phyloP scores from a whole-genome alignment of 2,329 filamentous ascomycete genomes.

The Phaeophleospora eucalypticola region DNA sequence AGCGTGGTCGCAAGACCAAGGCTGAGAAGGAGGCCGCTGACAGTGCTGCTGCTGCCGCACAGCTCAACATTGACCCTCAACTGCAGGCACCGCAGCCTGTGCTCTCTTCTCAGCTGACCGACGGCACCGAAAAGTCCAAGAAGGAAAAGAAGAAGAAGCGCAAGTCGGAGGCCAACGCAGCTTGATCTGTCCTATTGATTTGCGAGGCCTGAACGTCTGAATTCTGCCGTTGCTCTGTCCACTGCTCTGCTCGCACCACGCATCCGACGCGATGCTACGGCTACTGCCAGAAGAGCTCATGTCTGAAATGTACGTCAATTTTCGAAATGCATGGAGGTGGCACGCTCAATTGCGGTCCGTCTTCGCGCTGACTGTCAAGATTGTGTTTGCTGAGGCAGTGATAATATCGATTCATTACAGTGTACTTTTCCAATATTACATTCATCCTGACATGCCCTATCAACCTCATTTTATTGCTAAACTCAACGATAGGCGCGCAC shows the following conservation, averaged over 20 bases:
- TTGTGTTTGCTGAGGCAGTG: background rate
- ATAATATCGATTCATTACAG: background rate
- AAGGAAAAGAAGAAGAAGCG: constrained; percentile 10
- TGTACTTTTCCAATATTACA: background rate
- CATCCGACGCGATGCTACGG: background rate
- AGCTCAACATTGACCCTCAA: constrained; percentile 9
- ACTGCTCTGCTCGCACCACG: too few species aligned
- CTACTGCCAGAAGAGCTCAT: background rate
- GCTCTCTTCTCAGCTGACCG: background rate
- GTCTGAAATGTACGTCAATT: background rate
- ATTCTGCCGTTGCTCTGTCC: too few species aligned
- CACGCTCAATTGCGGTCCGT: background rate
- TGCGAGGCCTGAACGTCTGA: too few species aligned
- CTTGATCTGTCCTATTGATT: too few species aligned
- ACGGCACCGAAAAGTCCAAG: constrained; percentile 1
- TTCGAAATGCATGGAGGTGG: background rate
- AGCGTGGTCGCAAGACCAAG: constrained; percentile 29
- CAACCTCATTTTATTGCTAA: background rate
- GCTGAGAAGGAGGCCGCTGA: constrained; percentile 31
- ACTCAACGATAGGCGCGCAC: background rate
- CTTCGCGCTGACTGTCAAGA: background rate
- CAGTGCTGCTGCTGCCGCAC: constrained; percentile 12
- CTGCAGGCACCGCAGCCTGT: constrained; percentile 7
- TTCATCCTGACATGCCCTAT: too few species aligned
- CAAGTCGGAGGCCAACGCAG: constrained; percentile 4